These are phyloP conservation scores for Candida incommunis DNA, from an alignment of 805 yeast species.

Conservation along the genomic window DNA sequence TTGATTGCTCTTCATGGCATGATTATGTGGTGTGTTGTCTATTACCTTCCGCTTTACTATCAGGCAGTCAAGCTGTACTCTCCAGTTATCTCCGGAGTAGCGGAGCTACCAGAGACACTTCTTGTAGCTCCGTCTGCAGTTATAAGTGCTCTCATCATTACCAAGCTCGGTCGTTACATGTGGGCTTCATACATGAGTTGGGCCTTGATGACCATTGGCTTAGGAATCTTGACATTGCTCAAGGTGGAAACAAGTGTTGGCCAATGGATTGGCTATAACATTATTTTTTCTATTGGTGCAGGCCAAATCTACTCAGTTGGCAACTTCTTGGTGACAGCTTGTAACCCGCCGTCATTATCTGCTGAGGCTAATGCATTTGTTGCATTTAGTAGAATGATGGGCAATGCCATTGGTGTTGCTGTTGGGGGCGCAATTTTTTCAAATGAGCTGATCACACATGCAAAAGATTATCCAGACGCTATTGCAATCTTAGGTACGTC, in stretches of 20 bases:
- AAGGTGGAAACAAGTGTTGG: slow-evolving; percentile 22
- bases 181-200: slow-evolving; percentile 25
- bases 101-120: slow-evolving; percentile 28
- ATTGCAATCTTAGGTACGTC: slow-evolving; percentile 22
- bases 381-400: slow-evolving; percentile 11
- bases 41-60: slow-evolving; percentile 30
- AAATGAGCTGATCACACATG: slow-evolving; percentile 4
- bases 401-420: slow-evolving; percentile 13
- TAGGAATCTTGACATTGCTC: slow-evolving; percentile 27
- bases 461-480: slow-evolving; percentile 5
- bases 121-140: slow-evolving; percentile 25
- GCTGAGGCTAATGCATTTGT: slow-evolving; percentile 13
- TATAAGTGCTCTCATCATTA: slow-evolving; percentile 24
- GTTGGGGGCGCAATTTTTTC: slow-evolving; percentile 12
- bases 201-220: slow-evolving; percentile 26
- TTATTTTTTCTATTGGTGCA: slow-evolving; percentile 28
- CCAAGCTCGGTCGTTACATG: slow-evolving; percentile 25
- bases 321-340: slow-evolving; percentile 10
- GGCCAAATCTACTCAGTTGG: slow-evolving; percentile 31
- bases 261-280: slow-evolving; percentile 27
- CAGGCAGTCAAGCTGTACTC: slow-evolving; percentile 29
- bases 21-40: slow-evolving; percentile 11
- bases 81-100: slow-evolving; percentile 31
- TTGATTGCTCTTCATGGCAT: slow-evolving; percentile 26
- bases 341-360: slow-evolving; percentile 21